Evolutionary conservation across 139 green algal species (phyloP), one percentile per base, ranked within the genome.

Genomic region (Chlorella sorokiniana): DNA sequence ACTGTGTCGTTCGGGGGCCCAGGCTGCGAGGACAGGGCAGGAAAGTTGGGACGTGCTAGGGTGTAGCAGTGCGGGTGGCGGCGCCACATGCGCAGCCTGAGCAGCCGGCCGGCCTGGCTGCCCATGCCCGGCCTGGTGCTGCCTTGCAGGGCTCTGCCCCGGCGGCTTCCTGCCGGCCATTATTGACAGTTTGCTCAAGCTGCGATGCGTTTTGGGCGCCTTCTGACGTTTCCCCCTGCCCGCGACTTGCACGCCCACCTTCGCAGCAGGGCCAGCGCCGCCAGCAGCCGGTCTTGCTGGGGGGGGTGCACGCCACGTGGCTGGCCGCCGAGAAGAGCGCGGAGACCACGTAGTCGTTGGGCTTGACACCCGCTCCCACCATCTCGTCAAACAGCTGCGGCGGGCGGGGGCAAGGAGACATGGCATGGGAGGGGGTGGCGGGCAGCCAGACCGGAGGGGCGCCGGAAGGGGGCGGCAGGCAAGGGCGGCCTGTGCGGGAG

Each of bases 321-420:
- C 69, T 86, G 65, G 63, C 45, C 18, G 89, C 85, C 22, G 85
- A 70, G 65, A 92, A 89, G 68, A 92, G 87, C 1, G 84, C 65
- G 27, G 78, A 87, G 22, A 92, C 18, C 9, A 92, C 82, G 48
- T 83, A 80, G 45, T 86, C 73, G 80, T 92, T 92, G 35, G 81
- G 72, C 45, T 63, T 33, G 27, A 91, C 62, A 0, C 45, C 59
- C n/a, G 31, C 20, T 4, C 2, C 41, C 37, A 41, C 11, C 78
- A 86, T 86, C 0, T 87, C 85, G 38, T 74, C 64, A 81, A 86
- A 76, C 1, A 83, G 80, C 85, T 90, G 72, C 31, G 25, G 25
- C 3, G 20, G 40, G 44, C 29, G 33, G 40, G 27, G n/a, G n/a
- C n/a, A n/a, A n/a, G 40, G 3, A 14, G 35, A 51, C 4, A 59